A percentile compares a stretch with the other conserved stretches of the same genome.
phyloP scores from a whole-genome alignment of 345 rosid species.

The Corchorus capsularis region DNA sequence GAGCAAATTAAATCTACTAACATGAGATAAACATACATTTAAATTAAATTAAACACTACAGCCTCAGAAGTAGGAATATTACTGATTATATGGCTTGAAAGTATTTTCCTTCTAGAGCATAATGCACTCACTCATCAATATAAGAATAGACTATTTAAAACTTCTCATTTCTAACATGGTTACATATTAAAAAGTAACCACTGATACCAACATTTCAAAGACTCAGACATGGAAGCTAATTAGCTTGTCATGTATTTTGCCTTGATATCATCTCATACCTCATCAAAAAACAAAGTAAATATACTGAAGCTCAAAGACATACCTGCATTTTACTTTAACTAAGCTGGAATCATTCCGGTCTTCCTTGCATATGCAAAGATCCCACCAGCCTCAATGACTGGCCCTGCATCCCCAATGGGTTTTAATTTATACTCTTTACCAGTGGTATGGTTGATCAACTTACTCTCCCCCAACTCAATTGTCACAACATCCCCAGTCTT shows the following conservation, averaged over 20 bases:
- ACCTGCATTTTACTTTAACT: constrained; percentile 15
- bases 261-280: neutral
- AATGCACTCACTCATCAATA: neutral
- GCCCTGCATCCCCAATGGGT: constrained; percentile 91
- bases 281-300: neutral
- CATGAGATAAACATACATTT: neutral
- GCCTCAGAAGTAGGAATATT: neutral
- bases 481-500: constrained; percentile 80
- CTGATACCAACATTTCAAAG: neutral
- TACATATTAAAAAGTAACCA: neutral
- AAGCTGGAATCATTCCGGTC: constrained; percentile 78
- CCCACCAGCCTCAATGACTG: constrained; percentile 83
- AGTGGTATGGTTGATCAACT: constrained; percentile 76
- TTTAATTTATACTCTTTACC: constrained; percentile 81
- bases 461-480: constrained; percentile 60
- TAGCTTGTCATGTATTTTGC: neutral
- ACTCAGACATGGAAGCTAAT: neutral
- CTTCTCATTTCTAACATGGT: too few relatives aligned
- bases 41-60: neutral
- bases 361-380: constrained; percentile 85
- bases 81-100: neutral
- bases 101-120: neutral
- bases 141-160: neutral
- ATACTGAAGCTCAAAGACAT: neutral
- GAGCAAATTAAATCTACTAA: neutral